A percentile compares a stretch with the other conserved stretches of the same genome.
These are phyloP conservation scores for Pyricularia pennisetigena DNA, from an alignment of 2,329 filamentous ascomycete genomes.

Conservation along the genomic window DNA sequence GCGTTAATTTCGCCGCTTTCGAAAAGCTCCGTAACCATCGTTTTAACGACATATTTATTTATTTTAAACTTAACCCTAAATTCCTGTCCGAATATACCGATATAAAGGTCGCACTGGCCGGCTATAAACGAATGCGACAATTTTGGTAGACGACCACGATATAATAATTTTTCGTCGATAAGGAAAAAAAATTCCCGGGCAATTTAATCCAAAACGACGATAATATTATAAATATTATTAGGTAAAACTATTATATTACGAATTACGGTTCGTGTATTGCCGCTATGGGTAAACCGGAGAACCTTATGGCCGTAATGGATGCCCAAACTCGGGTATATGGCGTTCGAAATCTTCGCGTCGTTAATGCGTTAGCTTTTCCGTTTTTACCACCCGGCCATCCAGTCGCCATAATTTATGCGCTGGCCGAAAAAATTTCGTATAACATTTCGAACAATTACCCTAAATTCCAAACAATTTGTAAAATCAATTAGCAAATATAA, in stretches of 20 bases:
- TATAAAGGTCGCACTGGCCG: background rate
- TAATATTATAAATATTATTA: background rate
- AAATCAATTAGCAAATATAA: background rate
- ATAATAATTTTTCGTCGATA: too few species aligned
- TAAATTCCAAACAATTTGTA: background rate
- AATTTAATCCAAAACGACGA: background rate
- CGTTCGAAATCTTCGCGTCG: constrained; percentile 11
- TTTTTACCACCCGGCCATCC: constrained; percentile 12
- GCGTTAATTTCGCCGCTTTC: too few species aligned
- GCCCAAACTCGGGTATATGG: constrained; percentile 10
- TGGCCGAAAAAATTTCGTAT: constrained; percentile 16
- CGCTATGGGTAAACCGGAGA: constrained; percentile 18
- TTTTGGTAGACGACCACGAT: background rate
- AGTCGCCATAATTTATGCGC: constrained; percentile 10
- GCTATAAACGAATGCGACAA: background rate
- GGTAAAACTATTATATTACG: too few species aligned
- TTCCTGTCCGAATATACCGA: constrained; percentile 9
- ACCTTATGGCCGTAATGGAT: constrained; percentile 10
- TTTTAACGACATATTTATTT: too few species aligned
- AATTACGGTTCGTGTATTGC: constrained; percentile 20
- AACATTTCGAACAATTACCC: constrained; percentile 5
- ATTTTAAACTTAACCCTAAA: constrained; percentile 10
- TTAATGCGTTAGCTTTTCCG: constrained; percentile 11
- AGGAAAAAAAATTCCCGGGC: background rate
- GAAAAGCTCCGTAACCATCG: too few species aligned